Conservation (phyloP, 495 filamentous ascomycete genomes). For the Massariosphaeria phaeospora region DNA sequence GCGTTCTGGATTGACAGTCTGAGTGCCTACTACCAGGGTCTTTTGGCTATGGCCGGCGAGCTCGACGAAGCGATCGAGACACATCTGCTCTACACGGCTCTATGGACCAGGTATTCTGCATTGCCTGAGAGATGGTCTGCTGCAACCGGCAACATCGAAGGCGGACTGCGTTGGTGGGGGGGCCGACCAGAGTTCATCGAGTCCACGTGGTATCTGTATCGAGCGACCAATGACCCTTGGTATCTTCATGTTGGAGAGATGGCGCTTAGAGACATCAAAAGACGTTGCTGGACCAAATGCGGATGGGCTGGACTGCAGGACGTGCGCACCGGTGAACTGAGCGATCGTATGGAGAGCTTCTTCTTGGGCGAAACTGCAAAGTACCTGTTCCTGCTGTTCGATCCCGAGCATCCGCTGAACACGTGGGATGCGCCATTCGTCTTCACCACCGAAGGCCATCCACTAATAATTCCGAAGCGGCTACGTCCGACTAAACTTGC, state of each 20-base stretch:
- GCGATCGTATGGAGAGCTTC: slow-evolving; percentile 98
- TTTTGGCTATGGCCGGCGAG: slow-evolving; percentile 81
- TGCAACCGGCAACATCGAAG: slow-evolving; percentile 76
- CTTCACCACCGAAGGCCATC: slow-evolving; percentile 94
- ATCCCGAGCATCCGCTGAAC: slow-evolving; percentile 81
- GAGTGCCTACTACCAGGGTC: slow-evolving; percentile 88
- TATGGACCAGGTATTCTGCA: slow-evolving; percentile 91
- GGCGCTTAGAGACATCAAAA: slow-evolving; percentile 80
- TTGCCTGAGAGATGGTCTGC: slow-evolving; percentile 93
- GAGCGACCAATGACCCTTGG: slow-evolving; percentile 92
- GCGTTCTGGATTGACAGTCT: slow-evolving; percentile 95
- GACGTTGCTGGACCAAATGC: slow-evolving; percentile 87
- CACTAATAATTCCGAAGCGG: slow-evolving; percentile 68
- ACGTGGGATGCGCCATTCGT: slow-evolving; percentile 79
- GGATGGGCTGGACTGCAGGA: slow-evolving; percentile 96
- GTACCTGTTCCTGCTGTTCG: slow-evolving; percentile 88
- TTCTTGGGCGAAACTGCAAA: slow-evolving; percentile 95
- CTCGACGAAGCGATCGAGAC: slow-evolving; percentile 85
- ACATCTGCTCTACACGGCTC: slow-evolving; percentile 80
- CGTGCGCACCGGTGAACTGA: slow-evolving; percentile 80
- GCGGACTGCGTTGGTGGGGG: slow-evolving; percentile 88
- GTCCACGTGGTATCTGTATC: slow-evolving; percentile 87
- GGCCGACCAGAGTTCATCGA: slow-evolving; percentile 94
- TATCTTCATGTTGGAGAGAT: slow-evolving; percentile 95
- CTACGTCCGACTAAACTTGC: neutral